These are phyloP conservation scores for Gryganskiella cystojenkinii DNA, from an alignment of 192 early-diverging fungal genomes.

Conservation along the genomic window DNA sequence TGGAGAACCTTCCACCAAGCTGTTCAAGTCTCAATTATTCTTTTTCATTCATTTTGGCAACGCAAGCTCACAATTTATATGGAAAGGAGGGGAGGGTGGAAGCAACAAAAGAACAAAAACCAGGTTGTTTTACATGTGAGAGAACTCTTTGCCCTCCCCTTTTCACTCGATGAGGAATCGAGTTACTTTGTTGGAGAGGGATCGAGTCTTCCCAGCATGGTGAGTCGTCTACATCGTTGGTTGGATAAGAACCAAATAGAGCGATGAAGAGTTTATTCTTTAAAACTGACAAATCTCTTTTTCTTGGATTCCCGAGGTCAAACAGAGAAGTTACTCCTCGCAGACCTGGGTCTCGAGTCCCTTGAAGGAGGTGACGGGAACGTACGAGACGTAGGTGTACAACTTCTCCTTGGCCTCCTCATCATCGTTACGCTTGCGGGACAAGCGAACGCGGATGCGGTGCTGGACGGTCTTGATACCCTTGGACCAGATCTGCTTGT, in stretches of 20 bases:
- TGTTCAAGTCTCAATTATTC: too few relatives aligned
- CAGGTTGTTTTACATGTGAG: constrained; percentile 14
- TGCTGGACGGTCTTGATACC: constrained; percentile 95
- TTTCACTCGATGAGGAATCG: background rate
- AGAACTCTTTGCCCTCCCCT: constrained; percentile 4
- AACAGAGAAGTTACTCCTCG: constrained; percentile 62
- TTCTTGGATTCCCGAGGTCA: background rate
- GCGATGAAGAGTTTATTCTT: constrained; percentile 20
- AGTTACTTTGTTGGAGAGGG: background rate
- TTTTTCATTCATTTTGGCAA: too few relatives aligned
- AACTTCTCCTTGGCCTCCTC: constrained; percentile 98
- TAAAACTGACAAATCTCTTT: constrained; percentile 9
- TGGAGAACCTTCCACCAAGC: too few relatives aligned
- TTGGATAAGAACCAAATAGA: constrained; percentile 13
- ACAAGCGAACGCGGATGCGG: constrained; percentile 94
- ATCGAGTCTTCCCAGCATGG: constrained; percentile 5
- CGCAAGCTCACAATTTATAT: too few relatives aligned
- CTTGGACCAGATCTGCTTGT: constrained; percentile 94
- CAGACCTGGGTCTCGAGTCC: constrained; percentile 79
- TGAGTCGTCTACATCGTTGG: constrained; percentile 15
- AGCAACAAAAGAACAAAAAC: constrained; percentile 1
- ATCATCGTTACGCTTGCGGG: constrained; percentile 97
- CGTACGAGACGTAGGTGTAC: constrained; percentile 93
- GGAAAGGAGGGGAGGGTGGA: too few relatives aligned
- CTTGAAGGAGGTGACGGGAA: constrained; percentile 91